Base-by-base conservation (phyloP, 495 filamentous ascomycete genomes). In the Oleoguttula mirabilis region DNA sequence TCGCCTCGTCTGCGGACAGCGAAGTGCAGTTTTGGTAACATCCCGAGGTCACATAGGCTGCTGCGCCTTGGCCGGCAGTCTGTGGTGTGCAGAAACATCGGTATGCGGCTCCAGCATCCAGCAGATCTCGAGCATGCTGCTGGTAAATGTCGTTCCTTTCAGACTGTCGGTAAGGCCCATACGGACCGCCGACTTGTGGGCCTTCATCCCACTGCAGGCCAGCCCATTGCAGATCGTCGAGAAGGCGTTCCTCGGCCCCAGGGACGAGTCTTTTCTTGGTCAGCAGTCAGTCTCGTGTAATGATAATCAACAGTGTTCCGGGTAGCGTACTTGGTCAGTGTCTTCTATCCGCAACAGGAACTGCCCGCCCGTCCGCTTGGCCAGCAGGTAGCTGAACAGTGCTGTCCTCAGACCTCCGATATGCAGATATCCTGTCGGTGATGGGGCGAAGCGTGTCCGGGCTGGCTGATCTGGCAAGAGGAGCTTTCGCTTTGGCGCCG, bases 131-230 rank as follows among this genome's bases (percentile, higher is more conserved):
- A 25, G 80, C 80, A 54, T 92, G 78, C 41, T 75, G 54, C 44
- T 67, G 68, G 55, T 98, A 94, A n/a, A 87, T 56, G 0, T 60
- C 58, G 10, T 79, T 76, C 50, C 90, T 70, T 56, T 94, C 79
- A 0, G 88, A 96, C 81, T 94, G 35, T 67, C 72, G 77, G 59
- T 98, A 98, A 2, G 90, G 84, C 4, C 84, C 86, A 52, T 78
- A 79, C 6, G 75, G 75, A 8, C 90, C 87, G 22, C 77, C 80
- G 39, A 84, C 68, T 50, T 79, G 68, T 16, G 90, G 88, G 77
- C 86, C 90, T 75, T 98, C 92, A 64, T 96, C 88, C 88, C 88
- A 96, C 36, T 80, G 67, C 21, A 96, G 63, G 1, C 90, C 87
- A 17, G 84, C 81, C 90, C 90, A 96, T 61, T 71, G 65, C 34